Base-by-base conservation (phyloP, 75 land plant species). In the Isoetes taiwanensis region DNA sequence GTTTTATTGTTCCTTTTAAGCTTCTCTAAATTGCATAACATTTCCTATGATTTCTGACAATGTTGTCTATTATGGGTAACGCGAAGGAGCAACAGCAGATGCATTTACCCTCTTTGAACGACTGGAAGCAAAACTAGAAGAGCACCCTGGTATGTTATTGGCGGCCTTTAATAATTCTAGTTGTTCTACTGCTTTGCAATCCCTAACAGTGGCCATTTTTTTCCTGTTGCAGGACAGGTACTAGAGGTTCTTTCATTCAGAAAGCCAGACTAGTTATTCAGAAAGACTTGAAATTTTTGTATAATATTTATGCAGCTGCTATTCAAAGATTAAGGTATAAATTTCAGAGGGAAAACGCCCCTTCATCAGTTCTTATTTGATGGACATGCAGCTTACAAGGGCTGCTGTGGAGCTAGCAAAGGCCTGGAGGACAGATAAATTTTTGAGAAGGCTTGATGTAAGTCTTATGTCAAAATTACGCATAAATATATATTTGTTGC, bases 331-430 rank as follows among this genome's bases (percentile, higher is more conserved):
- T n/a, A n/a, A n/a, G n/a, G n/a, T n/a, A n/a, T n/a, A n/a, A n/a
- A n/a, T n/a, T n/a, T n/a, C n/a, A n/a, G n/a, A n/a, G n/a, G n/a
- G n/a, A n/a, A n/a, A n/a, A n/a, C n/a, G n/a, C n/a, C n/a, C n/a
- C n/a, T n/a, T n/a, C n/a, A n/a, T n/a, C n/a, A n/a, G n/a, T n/a
- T n/a, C n/a, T n/a, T n/a, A n/a, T n/a, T n/a, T n/a, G n/a, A n/a
- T n/a, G n/a, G n/a, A n/a, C n/a, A n/a, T n/a, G 42, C 63, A 72
- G 74, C 74, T 72, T 30, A 72, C 74, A 20, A 63, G 69, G 28
- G 74, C 74, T 19, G 68, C 72, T 30, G 72, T 70, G 58, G 72
- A 70, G 63, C 69, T 72, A 34, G 74, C 74, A 38, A 72, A 72
- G 61, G 70, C 70, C 28, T 72, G 74, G 74, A 59, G 74, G 26